phyloP scores from a whole-genome alignment of 1,284 basidiomycete species.

The Peniophora sp. region DNA sequence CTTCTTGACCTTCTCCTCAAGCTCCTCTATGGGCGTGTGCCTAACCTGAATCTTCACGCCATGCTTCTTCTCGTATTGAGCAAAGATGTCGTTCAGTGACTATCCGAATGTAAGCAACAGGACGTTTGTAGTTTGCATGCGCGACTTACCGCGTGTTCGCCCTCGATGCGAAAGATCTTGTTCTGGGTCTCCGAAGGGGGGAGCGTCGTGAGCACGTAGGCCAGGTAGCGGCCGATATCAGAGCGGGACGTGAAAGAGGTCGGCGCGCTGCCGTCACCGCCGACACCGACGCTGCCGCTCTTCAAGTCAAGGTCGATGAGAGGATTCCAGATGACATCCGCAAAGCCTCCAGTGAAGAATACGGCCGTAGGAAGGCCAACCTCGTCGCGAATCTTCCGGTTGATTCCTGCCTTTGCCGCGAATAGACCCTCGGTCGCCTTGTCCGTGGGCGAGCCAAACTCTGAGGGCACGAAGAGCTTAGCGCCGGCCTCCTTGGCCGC shows the following conservation, averaged over 20 bases:
- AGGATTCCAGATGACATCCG: slow-evolving; percentile 6
- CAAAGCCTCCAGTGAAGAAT: slow-evolving; percentile 8
- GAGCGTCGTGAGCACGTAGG: slow-evolving; percentile 25
- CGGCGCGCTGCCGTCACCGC: slow-evolving; percentile 22
- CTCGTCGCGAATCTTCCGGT: slow-evolving; percentile 2
- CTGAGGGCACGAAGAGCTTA: slow-evolving; percentile 30
- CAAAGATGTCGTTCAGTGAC: slow-evolving; percentile 13
- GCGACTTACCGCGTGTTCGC: slow-evolving; percentile 19
- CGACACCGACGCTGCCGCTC: slow-evolving; percentile 21
- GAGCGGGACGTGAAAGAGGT: slow-evolving; percentile 22
- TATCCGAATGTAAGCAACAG: slow-evolving; percentile 4
- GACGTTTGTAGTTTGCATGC: background rate
- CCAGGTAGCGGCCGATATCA: slow-evolving; percentile 29
- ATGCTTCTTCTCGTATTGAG: slow-evolving; percentile 7
- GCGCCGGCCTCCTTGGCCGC: slow-evolving; percentile 30
- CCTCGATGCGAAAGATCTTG: slow-evolving; percentile 27
- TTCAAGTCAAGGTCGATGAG: slow-evolving; percentile 13
- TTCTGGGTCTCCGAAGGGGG: slow-evolving; percentile 20
- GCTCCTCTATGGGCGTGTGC: slow-evolving; percentile 5
- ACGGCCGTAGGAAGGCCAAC: slow-evolving; percentile 11
- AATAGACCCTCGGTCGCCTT: background rate
- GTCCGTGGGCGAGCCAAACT: slow-evolving; percentile 21
- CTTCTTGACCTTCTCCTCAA: slow-evolving; percentile 5
- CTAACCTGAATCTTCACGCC: slow-evolving; percentile 11
- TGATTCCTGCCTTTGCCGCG: background rate